Evolutionary conservation across 805 yeast species (phyloP).

Genomic region (Candida cerambycidarum): DNA sequence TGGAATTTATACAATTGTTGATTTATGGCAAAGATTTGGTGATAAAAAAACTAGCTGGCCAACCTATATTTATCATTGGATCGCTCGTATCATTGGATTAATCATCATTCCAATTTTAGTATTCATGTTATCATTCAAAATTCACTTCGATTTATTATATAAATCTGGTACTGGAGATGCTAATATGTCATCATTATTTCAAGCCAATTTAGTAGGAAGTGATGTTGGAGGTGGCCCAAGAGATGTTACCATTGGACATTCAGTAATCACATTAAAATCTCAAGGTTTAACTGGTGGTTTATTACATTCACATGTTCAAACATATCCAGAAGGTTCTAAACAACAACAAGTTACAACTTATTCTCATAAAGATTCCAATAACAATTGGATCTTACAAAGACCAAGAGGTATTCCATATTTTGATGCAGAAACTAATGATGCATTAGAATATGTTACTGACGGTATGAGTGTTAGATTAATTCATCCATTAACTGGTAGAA

Average conservation of each 20-base stretch:
- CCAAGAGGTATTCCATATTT: slow-evolving; percentile 40
- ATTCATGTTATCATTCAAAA: slow-evolving; percentile 65
- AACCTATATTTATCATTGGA: slow-evolving; percentile 61
- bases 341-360: slow-evolving; percentile 50
- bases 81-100: slow-evolving; percentile 61
- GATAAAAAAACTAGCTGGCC: slow-evolving; percentile 54
- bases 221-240: slow-evolving; percentile 66
- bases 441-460: slow-evolving; percentile 46
- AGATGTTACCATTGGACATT: slow-evolving; percentile 57
- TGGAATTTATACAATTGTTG: slow-evolving; percentile 86
- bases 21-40: slow-evolving; percentile 82
- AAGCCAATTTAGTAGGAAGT: slow-evolving; percentile 70
- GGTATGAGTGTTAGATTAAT: slow-evolving; percentile 62
- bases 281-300: slow-evolving; percentile 47
- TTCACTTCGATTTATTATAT: slow-evolving; percentile 71
- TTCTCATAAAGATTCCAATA: slow-evolving; percentile 46
- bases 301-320: slow-evolving; percentile 47
- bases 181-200: slow-evolving; percentile 77
- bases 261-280: slow-evolving; percentile 40
- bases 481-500: slow-evolving; percentile 62
- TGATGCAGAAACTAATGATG: slow-evolving; percentile 28
- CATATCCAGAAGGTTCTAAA: slow-evolving; percentile 47
- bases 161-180: slow-evolving; percentile 83
- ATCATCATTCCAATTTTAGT: slow-evolving; percentile 63
- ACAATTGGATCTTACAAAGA: slow-evolving; percentile 49